A percentile compares a stretch with the other conserved stretches of the same genome.
These are phyloP conservation scores for Eutypella sp. DNA, from an alignment of 2,329 filamentous ascomycete genomes.

Conservation along the genomic window DNA sequence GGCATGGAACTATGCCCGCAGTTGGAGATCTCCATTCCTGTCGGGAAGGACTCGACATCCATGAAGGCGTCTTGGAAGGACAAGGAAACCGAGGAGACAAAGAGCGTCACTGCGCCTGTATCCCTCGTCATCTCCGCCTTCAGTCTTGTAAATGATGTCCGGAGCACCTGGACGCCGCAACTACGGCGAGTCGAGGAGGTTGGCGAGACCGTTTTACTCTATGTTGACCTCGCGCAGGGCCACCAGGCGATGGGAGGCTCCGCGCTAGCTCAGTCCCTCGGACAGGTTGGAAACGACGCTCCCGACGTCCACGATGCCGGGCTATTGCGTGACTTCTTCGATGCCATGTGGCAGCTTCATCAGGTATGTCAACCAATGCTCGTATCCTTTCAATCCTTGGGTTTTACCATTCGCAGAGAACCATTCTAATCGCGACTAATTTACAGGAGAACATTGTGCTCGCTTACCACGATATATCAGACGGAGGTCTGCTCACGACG, in stretches of 20 bases:
- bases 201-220: conserved; percentile 82
- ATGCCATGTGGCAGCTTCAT: conserved; percentile 67
- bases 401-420: conserved; percentile 42
- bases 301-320: conserved; percentile 83
- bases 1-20: conserved; percentile 88
- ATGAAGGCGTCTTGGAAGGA: conserved; percentile 98
- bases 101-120: conserved; percentile 87
- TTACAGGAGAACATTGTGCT: conserved; percentile 58
- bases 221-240: conserved; percentile 81
- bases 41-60: conserved; percentile 96
- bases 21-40: conserved; percentile 88
- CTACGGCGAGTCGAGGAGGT: conserved; percentile 79
- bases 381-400: too few relatives aligned
- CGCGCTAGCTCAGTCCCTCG: conserved; percentile 83
- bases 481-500: conserved; percentile 87
- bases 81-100: conserved; percentile 56
- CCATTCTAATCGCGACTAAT: conserved; percentile 60
- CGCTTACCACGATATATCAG: conserved; percentile 91
- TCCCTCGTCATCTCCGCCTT: conserved; percentile 91
- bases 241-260: conserved; percentile 83
- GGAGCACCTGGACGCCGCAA: conserved; percentile 90
- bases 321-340: conserved; percentile 83
- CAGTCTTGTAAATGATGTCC: conserved; percentile 73
- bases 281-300: conserved; percentile 75
- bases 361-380: conserved; percentile 44